These are phyloP conservation scores for Peronosclerospora sorghi DNA, from an alignment of 352 stramenopile species.

Conservation along the genomic window DNA sequence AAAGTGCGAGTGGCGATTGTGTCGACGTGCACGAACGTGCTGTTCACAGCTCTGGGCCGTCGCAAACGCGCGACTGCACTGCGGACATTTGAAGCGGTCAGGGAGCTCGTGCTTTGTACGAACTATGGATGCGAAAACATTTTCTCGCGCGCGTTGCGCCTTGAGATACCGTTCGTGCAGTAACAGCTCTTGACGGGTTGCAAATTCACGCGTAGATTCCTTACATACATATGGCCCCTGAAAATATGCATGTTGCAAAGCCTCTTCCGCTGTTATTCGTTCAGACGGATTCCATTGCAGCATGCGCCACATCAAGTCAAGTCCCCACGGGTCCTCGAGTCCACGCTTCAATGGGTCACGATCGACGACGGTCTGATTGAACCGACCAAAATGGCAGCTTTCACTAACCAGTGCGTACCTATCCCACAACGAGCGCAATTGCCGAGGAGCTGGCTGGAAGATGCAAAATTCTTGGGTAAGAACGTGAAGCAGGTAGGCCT, in stretches of 20 bases:
- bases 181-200: slow-evolving; percentile 45
- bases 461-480: slow-evolving; percentile 80
- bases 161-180: slow-evolving; percentile 54
- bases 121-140: slow-evolving; percentile 42
- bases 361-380: slow-evolving; percentile 85
- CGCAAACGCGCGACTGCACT: slow-evolving; percentile 52
- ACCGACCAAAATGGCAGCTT: slow-evolving; percentile 82
- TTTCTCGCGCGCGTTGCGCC: slow-evolving; percentile 33
- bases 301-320: slow-evolving; percentile 91
- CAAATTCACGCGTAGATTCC: slow-evolving; percentile 46
- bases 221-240: slow-evolving; percentile 61
- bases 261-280: slow-evolving; percentile 67
- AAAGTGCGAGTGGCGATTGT: slow-evolving; percentile 31
- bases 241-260: slow-evolving; percentile 83
- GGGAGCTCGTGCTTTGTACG: slow-evolving; percentile 40
- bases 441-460: slow-evolving; percentile 46
- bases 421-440: slow-evolving; percentile 47
- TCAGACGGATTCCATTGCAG: slow-evolving; percentile 89
- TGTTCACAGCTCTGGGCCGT: slow-evolving; percentile 52
- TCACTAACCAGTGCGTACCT: slow-evolving; percentile 66
- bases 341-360: slow-evolving; percentile 86
- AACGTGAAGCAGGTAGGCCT: slow-evolving; percentile 70
- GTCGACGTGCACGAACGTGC: slow-evolving; percentile 37
- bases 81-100: slow-evolving; percentile 37
- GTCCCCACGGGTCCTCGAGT: slow-evolving; percentile 62